Base-by-base conservation (phyloP, 202 grass and related monocot genomes). In the Elaeis oleifera region DNA sequence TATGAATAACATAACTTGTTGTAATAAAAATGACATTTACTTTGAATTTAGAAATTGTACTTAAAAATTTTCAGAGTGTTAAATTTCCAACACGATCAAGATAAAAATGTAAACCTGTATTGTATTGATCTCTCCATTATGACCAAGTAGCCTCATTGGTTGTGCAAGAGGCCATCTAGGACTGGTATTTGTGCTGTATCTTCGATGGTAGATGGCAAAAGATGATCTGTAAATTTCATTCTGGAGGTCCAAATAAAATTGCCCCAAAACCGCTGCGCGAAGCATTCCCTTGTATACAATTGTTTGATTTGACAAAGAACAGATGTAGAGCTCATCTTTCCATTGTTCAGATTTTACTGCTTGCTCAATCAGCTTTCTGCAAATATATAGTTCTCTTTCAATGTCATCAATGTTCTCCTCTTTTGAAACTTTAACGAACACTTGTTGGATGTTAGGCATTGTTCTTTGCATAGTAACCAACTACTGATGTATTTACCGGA, bases 231-330 rank as follows among this genome's bases (percentile, higher is more conserved):
- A 99, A 18, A 89, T 63, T 68, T 94, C 82, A 77, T 87, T 90
- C 64, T 81, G 75, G 72, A 99, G 78, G 74, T 99, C 94, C 54
- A 89, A 87, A 83, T 99, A 99, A 62, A 99, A 99, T 58, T 92
- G 84, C 23, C 88, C 94, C 80, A 99, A 84, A 87, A 89, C 80
- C 75, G 80, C 94, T 69, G 88, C 89, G 60, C 94, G 82, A 75
- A 99, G 88, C 94, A 99, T 99, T 64, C 94, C 94, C 71, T 99
- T 99, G 74, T 99, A 99, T 28, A 99, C 89, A 74, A 99, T 76
- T 53, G 94, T 99, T 79, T 71, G 82, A 53, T 72, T 80, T 64
- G 94, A 99, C 75, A 99, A 69, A 73, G 88, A 94, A 58, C 94
- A 99, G 69, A 99, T 94, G 69, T 99, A 99, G 55, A 99, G 68